Evolutionary conservation across 805 yeast genomes (phyloP).

Genomic region (Huiozyma sinensis): DNA sequence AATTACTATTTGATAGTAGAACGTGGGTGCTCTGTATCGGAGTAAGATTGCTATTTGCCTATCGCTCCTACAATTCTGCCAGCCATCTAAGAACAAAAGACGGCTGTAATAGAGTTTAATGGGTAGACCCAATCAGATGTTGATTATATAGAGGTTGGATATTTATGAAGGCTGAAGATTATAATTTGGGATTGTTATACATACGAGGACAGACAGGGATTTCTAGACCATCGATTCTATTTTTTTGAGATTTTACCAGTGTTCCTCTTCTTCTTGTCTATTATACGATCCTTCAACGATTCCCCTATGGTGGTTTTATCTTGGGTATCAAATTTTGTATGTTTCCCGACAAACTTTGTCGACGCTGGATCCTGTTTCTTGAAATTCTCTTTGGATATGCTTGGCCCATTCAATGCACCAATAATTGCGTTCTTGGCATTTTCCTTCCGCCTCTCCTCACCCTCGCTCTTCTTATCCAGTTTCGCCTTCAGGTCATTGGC

Average conservation of each 20-base stretch:
- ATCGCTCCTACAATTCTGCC: too few species aligned
- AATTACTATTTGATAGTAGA: too few species aligned
- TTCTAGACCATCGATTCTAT: too few species aligned
- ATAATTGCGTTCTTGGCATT: conserved; percentile 39
- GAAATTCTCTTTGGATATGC: conserved; percentile 43
- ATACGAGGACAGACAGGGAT: too few species aligned
- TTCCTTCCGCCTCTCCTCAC: conserved; percentile 16
- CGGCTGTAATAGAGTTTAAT: too few species aligned
- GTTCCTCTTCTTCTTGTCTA: background rate
- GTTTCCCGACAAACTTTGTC: conserved; percentile 30
- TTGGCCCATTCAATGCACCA: conserved; percentile 38
- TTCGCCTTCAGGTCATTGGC: conserved; percentile 24
- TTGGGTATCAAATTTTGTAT: conserved; percentile 36
- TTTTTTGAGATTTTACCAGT: background rate
- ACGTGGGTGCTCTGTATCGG: too few species aligned
- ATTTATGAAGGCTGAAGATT: too few species aligned
- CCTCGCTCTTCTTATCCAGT: conserved; percentile 8
- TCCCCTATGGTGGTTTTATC: conserved; percentile 1
- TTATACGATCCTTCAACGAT: background rate
- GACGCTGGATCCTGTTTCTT: conserved; percentile 10
- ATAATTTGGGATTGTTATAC: too few species aligned
- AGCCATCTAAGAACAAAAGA: too few species aligned
- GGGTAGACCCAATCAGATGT: too few species aligned
- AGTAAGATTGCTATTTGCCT: too few species aligned
- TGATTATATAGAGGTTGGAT: too few species aligned